Base-by-base conservation (phyloP, 2,329 filamentous ascomycete species). In the Talaromyces sp. region DNA sequence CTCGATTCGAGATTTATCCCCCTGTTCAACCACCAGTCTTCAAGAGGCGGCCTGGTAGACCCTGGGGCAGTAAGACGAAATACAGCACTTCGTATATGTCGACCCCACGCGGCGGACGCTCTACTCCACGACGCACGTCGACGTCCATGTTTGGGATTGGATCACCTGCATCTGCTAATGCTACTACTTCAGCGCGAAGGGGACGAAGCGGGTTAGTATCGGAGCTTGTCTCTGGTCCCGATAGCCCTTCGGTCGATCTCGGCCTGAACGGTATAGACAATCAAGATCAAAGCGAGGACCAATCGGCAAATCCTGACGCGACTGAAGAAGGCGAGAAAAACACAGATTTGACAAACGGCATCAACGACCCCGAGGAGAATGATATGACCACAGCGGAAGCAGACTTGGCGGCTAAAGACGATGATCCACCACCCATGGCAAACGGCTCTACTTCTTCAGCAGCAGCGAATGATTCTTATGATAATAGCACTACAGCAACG, bases 1-100 rank as follows among this genome's bases (percentile, higher is more conserved):
- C 73, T 60, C 67, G 74, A 56, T 77, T 76, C 33, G 74, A 76
- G 53, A 69, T 77, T n/a, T 76, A 70, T 60, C 74, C 74, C 15
- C 74, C 74, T 3, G 67, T 76, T 19, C 74, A 74, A 61, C 65
- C 68, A 4, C 69, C 72, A 10, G 61, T 68, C 5, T 60, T 66
- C 11, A 74, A 73, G 62, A 66, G 69, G 53, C 71, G 70, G n/a
- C 66, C 69, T 22, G 74, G 73, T 40, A 72, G 74, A 33, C 73
- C 74, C 5, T 70, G 68, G 59, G 69, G 69, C 28, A 73, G 67
- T 46, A 69, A 66, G 55, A 68, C 65, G 41, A 53, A 61, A 11
- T 64, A 65, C 53, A 63, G 61, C 33, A 63, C 67, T 35, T 60
- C 65, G 9, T 63, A 63, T 35, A 74, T 71, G n/a, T 70, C 73